Evolutionary conservation across 176 grass and related monocot species (phyloP).

Genomic region (Oryza longistaminata): DNA sequence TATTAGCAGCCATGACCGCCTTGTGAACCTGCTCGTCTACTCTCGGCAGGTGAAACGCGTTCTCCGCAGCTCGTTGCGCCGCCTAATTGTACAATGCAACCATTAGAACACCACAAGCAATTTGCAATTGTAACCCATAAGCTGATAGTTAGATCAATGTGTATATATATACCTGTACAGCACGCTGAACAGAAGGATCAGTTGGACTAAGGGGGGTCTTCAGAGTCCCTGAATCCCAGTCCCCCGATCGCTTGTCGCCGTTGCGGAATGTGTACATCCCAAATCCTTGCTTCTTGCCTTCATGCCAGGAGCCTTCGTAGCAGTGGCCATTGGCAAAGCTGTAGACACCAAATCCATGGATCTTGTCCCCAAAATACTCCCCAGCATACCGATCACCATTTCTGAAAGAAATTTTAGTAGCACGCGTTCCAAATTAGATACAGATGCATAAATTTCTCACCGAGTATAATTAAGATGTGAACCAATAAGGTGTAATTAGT

Average conservation of each 20-base stretch:
- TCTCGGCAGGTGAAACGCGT: slow-evolving; percentile 31
- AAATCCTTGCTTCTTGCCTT: slow-evolving; percentile 70
- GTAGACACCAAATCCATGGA: slow-evolving; percentile 66
- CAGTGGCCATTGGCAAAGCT: slow-evolving; percentile 62
- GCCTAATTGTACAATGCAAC: slow-evolving; percentile 38
- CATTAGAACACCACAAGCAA: slow-evolving; percentile 38
- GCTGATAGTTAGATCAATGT: not conserved
- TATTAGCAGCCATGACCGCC: slow-evolving; percentile 50
- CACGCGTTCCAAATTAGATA: not conserved
- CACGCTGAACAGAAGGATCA: slow-evolving; percentile 43
- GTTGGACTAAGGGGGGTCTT: slow-evolving; percentile 34
- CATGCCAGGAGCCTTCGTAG: slow-evolving; percentile 82
- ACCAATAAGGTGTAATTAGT: not conserved
- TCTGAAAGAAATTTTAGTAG: slow-evolving; percentile 29
- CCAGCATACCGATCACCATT: slow-evolving; percentile 64
- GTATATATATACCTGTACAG: slow-evolving; percentile 48
- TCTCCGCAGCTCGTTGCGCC: slow-evolving; percentile 46
- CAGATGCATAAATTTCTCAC: not conserved
- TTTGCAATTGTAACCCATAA: not conserved
- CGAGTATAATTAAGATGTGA: not conserved
- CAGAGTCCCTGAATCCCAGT: slow-evolving; percentile 53
- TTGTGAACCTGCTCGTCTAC: slow-evolving; percentile 62
- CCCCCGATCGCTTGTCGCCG: slow-evolving; percentile 50
- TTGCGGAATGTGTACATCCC: slow-evolving; percentile 61
- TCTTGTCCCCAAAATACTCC: slow-evolving; percentile 71